Evolutionary conservation across 352 stramenopile genomes (phyloP).

Genomic region (Phytophthora aleatoria): DNA sequence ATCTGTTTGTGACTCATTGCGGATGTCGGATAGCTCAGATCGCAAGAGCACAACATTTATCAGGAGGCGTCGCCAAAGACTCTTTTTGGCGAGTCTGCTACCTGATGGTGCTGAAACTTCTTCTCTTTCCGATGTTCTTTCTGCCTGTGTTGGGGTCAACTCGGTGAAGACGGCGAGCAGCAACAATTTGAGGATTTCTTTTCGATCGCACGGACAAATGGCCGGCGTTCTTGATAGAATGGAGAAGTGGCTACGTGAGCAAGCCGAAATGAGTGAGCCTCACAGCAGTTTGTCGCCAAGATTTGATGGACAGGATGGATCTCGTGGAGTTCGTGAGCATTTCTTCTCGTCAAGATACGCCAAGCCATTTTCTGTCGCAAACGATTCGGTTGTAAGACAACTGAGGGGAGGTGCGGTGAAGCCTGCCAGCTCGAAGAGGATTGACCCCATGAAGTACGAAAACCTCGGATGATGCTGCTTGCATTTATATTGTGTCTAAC

Average conservation of each 20-base stretch:
- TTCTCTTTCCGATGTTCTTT: slow-evolving; percentile 33
- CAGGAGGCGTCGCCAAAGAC: slow-evolving; percentile 17
- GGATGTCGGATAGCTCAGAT: not conserved
- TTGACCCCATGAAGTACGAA: slow-evolving; percentile 67
- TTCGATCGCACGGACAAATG: slow-evolving; percentile 40
- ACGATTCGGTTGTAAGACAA: slow-evolving; percentile 52
- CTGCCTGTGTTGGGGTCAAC: slow-evolving; percentile 24
- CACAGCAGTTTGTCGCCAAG: slow-evolving; percentile 5
- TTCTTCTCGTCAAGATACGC: slow-evolving; percentile 18
- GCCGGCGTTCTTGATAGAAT: slow-evolving; percentile 34
- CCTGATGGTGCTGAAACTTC: slow-evolving; percentile 4
- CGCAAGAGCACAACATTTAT: not conserved
- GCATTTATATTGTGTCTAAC: slow-evolving; percentile 14
- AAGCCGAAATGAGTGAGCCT: slow-evolving; percentile 20
- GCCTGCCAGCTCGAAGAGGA: slow-evolving; percentile 14
- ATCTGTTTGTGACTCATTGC: slow-evolving; percentile 26
- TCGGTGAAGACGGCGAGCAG: not conserved
- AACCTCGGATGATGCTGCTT: not conserved
- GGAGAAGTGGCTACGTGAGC: slow-evolving; percentile 36
- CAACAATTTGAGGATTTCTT: slow-evolving; percentile 6
- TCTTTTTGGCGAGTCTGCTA: slow-evolving; percentile 28
- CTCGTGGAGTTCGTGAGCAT: not conserved
- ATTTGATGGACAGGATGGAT: not conserved
- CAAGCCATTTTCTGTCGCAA: slow-evolving; percentile 39
- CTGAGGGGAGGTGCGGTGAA: slow-evolving; percentile 19